Conservation (phyloP, 495 filamentous ascomycete species). For the Podospora tetraspora region DNA sequence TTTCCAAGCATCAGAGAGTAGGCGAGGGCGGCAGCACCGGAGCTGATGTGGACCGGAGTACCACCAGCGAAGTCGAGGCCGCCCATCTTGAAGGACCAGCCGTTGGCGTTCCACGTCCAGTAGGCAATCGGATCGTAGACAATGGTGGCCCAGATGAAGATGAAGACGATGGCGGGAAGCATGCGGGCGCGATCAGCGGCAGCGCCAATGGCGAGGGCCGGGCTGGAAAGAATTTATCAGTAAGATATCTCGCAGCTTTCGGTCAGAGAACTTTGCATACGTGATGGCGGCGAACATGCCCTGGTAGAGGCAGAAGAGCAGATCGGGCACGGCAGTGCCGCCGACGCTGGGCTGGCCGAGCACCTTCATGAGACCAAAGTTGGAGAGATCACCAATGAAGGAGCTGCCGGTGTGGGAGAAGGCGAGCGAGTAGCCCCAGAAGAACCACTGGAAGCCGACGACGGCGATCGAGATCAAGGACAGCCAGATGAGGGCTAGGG, state of each 20-base stretch:
- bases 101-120: slow-evolving; percentile 93
- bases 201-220: slow-evolving; percentile 87
- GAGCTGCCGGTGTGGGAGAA: slow-evolving; percentile 81
- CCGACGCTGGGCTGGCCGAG: slow-evolving; percentile 78
- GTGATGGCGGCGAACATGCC: slow-evolving; percentile 98
- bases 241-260: neutral
- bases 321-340: slow-evolving; percentile 74
- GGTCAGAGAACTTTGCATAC: slow-evolving; percentile 12
- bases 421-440: slow-evolving; percentile 94
- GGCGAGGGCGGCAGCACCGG: slow-evolving; percentile 83
- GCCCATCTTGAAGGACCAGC: slow-evolving; percentile 80
- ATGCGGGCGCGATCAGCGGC: slow-evolving; percentile 91
- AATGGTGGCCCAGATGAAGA: slow-evolving; percentile 92
- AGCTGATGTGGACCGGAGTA: slow-evolving; percentile 92
- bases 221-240: slow-evolving; percentile 33
- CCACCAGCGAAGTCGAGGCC: slow-evolving; percentile 95
- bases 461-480: slow-evolving; percentile 94
- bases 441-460: slow-evolving; percentile 96
- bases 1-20: slow-evolving; percentile 90
- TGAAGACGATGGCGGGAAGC: slow-evolving; percentile 90
- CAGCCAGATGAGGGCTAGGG: slow-evolving; percentile 90
- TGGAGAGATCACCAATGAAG: slow-evolving; percentile 79
- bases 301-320: slow-evolving; percentile 91
- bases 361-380: slow-evolving; percentile 81
- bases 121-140: slow-evolving; percentile 95